phyloP scores from a whole-genome alignment of 2,329 filamentous ascomycete genomes.

The Coniochaeta prunicola region DNA sequence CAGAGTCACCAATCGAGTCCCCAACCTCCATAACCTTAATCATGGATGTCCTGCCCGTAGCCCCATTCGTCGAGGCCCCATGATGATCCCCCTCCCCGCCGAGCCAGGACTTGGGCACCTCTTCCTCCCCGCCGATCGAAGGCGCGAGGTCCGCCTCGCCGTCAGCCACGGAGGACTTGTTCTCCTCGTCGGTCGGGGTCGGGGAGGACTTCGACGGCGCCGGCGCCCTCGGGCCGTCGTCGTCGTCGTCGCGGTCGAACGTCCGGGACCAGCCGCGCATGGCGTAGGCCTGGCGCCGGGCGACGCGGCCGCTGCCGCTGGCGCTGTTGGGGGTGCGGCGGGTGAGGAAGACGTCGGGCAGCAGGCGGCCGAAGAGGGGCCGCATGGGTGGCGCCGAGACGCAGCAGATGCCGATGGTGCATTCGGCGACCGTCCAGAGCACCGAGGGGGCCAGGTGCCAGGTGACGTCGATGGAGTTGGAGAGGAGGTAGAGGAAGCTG shows the following conservation, averaged over 20 bases:
- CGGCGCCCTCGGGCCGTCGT: neutral
- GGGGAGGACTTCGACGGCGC: too few relatives aligned
- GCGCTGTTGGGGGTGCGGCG: neutral
- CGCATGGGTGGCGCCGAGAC: conserved; percentile 24
- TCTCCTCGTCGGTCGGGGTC: neutral
- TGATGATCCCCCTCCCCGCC: neutral
- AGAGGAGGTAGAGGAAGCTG: conserved; percentile 14
- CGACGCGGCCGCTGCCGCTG: neutral
- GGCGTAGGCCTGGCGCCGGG: neutral
- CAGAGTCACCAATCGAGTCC: neutral
- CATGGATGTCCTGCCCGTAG: neutral
- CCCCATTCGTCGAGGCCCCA: neutral
- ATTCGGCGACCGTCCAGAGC: conserved; percentile 24
- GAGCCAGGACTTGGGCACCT: neutral
- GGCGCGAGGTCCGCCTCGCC: neutral
- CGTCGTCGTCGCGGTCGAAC: too few relatives aligned
- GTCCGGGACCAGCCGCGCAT: neutral
- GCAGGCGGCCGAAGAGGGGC: conserved; percentile 11
- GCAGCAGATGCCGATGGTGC: conserved; percentile 23
- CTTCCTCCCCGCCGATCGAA: neutral
- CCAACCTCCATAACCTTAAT: neutral
- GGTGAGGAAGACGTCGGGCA: neutral
- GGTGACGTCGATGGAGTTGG: conserved; percentile 16
- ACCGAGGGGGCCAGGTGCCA: conserved; percentile 19
- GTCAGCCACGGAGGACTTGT: neutral